Evolutionary conservation across 2,329 filamentous ascomycete species (phyloP), one percentile per base, ranked within the genome.

Genomic region (Nigrospora sphaerica): DNA sequence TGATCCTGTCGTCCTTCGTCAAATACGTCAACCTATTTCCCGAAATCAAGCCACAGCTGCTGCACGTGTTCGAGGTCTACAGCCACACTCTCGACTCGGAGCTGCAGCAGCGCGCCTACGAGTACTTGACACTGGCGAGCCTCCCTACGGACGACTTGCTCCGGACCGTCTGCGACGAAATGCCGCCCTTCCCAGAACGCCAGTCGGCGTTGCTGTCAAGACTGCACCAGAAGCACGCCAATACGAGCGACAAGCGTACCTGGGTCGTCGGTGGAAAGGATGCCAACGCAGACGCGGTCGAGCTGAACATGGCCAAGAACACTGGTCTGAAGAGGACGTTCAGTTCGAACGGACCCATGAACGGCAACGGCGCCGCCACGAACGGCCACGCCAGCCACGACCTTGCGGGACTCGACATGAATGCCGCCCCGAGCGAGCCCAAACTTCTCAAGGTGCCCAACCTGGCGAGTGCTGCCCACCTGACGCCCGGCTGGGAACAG

Each of bases 11-110:
- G 0, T 95, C 86, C 45, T 98, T 96, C 62, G 77, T 97, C 75
- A 98, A 98, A 69, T 98, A 91, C 58, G 88, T 98, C 68, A 98
- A 98, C 66, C 71, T 98, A 44, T 98, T 98, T 65, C 93, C 93
- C 1, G 95, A 98, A 64, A 97, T 98, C 70, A 97, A 96, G 67
- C 88, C 91, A 10, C 92, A 96, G 64, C 80, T 98, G 4, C 71
- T 97, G 39, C 86, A 89, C 55, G 86, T 95, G 9, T 98, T 98
- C 71, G 80, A 86, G 51, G 76, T 90, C 31, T 97, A 96, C 68
- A 95, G 89, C 62, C 90, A 97, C 64, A 95, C 91, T 0, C 75
- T 97, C 28, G 93, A 98, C 64, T 88, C 93, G 0, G 93, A 98
- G 64, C 74, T 98, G 54, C 93, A 98, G 65, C 93, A 98, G 69